Conservation (phyloP, 768 basidiomycete genomes). For the Mycena galopus region DNA sequence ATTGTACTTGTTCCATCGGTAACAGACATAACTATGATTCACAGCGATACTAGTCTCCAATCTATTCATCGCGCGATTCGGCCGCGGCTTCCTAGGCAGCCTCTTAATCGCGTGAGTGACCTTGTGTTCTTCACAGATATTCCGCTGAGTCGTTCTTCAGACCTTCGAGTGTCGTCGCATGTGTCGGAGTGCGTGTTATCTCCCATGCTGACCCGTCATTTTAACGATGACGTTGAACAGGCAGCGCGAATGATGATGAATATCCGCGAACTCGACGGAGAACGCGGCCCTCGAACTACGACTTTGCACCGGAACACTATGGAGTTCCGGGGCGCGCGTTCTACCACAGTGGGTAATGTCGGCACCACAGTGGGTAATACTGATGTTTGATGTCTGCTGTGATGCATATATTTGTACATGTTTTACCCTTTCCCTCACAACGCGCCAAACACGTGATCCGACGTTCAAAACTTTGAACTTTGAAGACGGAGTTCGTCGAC, state of each 20-base stretch:
- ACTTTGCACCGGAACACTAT: neutral
- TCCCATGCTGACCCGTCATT: neutral
- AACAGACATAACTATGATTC: neutral
- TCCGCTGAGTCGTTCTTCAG: neutral
- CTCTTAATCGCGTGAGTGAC: constrained; percentile 41
- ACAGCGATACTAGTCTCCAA: constrained; percentile 39
- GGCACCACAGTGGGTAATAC: neutral
- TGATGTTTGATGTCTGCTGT: neutral
- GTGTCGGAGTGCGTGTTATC: constrained; percentile 28
- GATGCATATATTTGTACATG: neutral
- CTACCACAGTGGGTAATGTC: neutral
- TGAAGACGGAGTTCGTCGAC: too few species aligned
- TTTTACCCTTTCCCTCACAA: neutral
- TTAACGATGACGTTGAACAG: constrained; percentile 13
- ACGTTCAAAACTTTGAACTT: too few species aligned
- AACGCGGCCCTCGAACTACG: neutral
- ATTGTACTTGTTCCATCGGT: neutral
- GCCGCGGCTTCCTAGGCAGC: constrained; percentile 38
- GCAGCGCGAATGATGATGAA: constrained; percentile 46
- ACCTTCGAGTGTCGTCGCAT: constrained; percentile 37
- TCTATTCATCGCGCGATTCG: constrained; percentile 37
- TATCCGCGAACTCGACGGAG: constrained; percentile 33
- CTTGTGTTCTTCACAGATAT: neutral
- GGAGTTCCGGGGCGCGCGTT: neutral
- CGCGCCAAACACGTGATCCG: too few species aligned